Conservation (phyloP, 306 rosid species). For the Oemleria cerasiformis region DNA sequence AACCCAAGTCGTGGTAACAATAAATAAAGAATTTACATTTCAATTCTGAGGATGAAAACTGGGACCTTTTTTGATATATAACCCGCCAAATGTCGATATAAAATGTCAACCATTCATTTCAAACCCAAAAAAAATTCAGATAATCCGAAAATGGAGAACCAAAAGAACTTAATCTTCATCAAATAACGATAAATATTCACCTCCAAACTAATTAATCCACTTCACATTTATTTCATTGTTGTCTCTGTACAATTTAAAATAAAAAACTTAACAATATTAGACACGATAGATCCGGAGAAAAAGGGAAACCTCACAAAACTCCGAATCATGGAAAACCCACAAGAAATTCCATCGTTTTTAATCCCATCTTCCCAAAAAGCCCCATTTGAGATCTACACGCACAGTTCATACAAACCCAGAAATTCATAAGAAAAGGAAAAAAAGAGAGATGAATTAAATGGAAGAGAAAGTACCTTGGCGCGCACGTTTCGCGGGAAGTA, state of each 20-base stretch:
- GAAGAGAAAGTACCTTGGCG: slow-evolving; percentile 4
- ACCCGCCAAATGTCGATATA: neutral
- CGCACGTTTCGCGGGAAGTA: slow-evolving; percentile 7
- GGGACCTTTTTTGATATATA: no score
- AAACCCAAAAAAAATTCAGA: neutral
- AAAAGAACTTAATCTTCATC: neutral
- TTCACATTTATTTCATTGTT: neutral
- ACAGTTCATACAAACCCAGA: neutral
- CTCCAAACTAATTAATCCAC: neutral
- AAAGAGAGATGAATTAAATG: neutral
- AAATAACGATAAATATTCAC: neutral
- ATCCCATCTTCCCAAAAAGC: slow-evolving; percentile 20
- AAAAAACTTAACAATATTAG: neutral
- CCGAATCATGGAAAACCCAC: neutral
- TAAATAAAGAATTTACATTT: neutral
- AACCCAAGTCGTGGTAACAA: neutral
- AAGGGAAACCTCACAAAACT: neutral
- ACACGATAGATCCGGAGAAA: neutral
- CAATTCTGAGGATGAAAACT: neutral
- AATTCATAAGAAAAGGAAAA: neutral
- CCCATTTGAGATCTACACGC: slow-evolving; percentile 22
- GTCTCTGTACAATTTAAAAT: neutral
- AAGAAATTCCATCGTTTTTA: slow-evolving; percentile 8
- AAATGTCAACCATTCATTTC: neutral
- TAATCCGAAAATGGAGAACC: neutral